Conservation (phyloP, 306 rosid species). For the Styphnolobium japonicum region DNA sequence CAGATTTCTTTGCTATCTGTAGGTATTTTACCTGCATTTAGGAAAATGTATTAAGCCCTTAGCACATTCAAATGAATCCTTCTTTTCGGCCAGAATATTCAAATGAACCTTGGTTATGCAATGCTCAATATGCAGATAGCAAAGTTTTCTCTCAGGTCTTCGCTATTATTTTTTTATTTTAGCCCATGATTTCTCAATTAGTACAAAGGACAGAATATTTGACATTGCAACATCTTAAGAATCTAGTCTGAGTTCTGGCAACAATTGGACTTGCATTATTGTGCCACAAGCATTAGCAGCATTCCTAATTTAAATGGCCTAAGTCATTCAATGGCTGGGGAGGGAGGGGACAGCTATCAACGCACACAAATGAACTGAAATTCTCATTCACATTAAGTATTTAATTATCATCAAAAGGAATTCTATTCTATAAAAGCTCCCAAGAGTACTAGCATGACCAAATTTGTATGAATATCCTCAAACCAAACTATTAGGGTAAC, state of each 20-base stretch:
- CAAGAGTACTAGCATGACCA: background rate
- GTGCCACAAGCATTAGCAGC: no score
- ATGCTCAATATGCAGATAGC: slow-evolving; percentile 62
- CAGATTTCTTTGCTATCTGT: slow-evolving; percentile 82
- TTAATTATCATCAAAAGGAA: background rate
- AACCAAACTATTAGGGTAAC: no score
- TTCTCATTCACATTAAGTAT: background rate
- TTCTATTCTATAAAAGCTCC: background rate
- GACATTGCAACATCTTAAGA: no score
- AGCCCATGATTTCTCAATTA: background rate
- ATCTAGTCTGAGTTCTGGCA: no score
- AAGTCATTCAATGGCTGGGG: background rate
- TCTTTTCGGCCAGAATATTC: no score
- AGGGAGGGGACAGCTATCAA: background rate
- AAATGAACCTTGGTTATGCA: no score
- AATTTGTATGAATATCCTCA: no score
- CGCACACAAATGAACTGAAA: slow-evolving; percentile 4
- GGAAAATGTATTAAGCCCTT: slow-evolving; percentile 16
- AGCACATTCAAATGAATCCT: background rate
- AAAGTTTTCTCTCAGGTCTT: no score
- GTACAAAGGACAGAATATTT: background rate
- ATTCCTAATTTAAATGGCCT: slow-evolving; percentile 8
- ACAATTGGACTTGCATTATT: no score
- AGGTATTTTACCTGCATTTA: slow-evolving; percentile 74
- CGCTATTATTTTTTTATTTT: no score